These are phyloP conservation scores for Pisolithus tinctorius DNA, from an alignment of 768 basidiomycete species.

Conservation along the genomic window DNA sequence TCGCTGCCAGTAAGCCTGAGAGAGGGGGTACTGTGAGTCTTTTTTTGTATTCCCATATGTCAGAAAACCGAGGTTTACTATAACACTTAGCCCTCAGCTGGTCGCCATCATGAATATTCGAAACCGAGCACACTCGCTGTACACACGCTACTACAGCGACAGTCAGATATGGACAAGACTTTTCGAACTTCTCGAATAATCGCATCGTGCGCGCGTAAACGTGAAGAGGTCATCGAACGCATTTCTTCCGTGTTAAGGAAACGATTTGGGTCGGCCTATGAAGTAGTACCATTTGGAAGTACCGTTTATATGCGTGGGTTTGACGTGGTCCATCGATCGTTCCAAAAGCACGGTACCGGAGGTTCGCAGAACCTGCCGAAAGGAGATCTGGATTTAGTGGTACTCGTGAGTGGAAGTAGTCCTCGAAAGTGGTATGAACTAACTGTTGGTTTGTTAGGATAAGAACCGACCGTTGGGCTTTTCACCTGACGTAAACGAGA, in stretches of 20 bases:
- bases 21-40: too few species aligned
- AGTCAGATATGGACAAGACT: not conserved
- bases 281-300: conserved; percentile 42
- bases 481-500: conserved; percentile 16
- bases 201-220: too few species aligned
- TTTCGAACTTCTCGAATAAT: not conserved
- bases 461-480: conserved; percentile 22
- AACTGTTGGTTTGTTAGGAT: conserved; percentile 24
- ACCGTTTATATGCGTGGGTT: conserved; percentile 34
- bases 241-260: not conserved
- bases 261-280: conserved; percentile 15
- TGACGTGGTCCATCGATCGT: conserved; percentile 21
- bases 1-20: too few species aligned
- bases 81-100: too few species aligned
- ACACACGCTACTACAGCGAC: not conserved
- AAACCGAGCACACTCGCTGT: not conserved
- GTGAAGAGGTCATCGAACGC: not conserved
- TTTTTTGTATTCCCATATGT: too few species aligned
- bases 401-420: conserved; percentile 34
- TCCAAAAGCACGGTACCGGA: conserved; percentile 7
- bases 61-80: too few species aligned
- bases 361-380: not conserved
- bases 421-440: not conserved
- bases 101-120: not conserved
- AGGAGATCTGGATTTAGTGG: conserved; percentile 46